Percentiles rank a stretch among this genome's conserved stretches.
phyloP scores from a whole-genome alignment of 225 moss, liverwort and hornwort species.

The Lunularia cruciata region DNA sequence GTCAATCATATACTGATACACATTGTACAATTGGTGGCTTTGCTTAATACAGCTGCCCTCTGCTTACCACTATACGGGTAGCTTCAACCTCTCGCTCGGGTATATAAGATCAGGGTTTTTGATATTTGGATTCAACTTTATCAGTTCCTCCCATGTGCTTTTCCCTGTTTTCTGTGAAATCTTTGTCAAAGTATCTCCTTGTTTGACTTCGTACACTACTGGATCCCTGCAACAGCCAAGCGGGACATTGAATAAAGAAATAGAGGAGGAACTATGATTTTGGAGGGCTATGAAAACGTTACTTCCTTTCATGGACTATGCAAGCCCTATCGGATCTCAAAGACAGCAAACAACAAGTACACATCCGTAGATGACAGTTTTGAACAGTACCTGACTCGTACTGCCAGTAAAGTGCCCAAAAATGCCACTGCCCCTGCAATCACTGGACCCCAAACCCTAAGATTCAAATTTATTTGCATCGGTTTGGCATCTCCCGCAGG shows the following conservation, averaged over 20 bases:
- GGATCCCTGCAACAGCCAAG: constrained; percentile 30
- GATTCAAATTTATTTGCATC: constrained; percentile 23
- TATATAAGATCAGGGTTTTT: constrained; percentile 74
- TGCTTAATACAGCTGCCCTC: constrained; percentile 3
- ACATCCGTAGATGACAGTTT: neutral
- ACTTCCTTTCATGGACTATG: no score
- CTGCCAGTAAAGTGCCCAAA: constrained; percentile 41
- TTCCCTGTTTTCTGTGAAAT: constrained; percentile 68
- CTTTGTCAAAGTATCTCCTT: constrained; percentile 72
- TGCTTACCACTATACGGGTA: constrained; percentile 30
- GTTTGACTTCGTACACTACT: constrained; percentile 57
- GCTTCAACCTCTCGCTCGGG: constrained; percentile 70
- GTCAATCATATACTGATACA: constrained; percentile 16
- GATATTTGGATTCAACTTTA: constrained; percentile 59
- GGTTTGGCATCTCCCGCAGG: constrained; percentile 17
- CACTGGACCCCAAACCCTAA: constrained; percentile 42
- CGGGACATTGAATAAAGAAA: no score
- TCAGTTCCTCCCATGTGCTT: constrained; percentile 68
- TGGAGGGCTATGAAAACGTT: no score
- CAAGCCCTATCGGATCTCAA: neutral
- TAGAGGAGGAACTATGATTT: no score
- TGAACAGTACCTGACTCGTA: constrained; percentile 34
- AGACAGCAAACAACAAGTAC: neutral
- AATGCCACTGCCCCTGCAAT: constrained; percentile 43
- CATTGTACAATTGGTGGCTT: constrained; percentile 12